Evolutionary conservation across 148 eudicot genomes (phyloP).

Genomic region (Vaccinium macrocarpon): DNA sequence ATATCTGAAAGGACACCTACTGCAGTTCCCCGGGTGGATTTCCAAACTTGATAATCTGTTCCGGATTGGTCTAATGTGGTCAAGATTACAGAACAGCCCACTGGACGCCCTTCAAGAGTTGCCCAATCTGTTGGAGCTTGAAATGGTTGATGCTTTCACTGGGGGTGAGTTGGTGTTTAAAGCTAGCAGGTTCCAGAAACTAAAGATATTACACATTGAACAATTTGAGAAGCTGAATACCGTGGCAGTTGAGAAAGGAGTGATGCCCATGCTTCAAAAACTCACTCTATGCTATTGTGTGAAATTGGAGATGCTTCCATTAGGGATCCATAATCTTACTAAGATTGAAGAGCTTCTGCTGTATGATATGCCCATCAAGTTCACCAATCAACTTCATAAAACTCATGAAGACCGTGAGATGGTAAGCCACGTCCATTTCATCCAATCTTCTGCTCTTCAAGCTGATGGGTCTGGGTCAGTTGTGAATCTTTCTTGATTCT

Average conservation of each 20-base stretch:
- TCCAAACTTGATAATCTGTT: conserved; percentile 17
- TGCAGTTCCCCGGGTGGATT: conserved; percentile 19
- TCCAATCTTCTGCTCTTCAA: not conserved
- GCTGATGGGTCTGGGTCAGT: not conserved
- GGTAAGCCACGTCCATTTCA: not conserved
- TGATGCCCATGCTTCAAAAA: conserved; percentile 23
- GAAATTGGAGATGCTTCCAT: conserved; percentile 13
- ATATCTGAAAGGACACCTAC: conserved; percentile 21
- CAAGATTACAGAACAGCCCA: conserved; percentile 17
- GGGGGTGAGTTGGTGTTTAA: conserved; percentile 23
- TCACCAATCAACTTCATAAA: not conserved
- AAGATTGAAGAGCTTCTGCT: conserved; percentile 18
- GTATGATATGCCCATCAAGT: conserved; percentile 17
- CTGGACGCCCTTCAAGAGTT: conserved; percentile 22
- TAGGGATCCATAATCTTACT: conserved; percentile 17
- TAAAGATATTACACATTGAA: conserved; percentile 25
- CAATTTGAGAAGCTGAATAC: conserved; percentile 17
- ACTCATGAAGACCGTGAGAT: not conserved
- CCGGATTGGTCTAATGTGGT: conserved; percentile 23
- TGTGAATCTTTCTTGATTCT: not conserved
- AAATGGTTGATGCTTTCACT: conserved; percentile 26
- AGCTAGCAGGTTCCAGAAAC: conserved; percentile 29
- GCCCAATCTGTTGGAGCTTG: conserved; percentile 33
- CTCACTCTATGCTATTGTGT: conserved; percentile 5
- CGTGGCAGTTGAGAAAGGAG: conserved; percentile 6